Percentiles rank a stretch among this genome's conserved stretches.
These are phyloP conservation scores for Pyricularia sp. DNA, from an alignment of 2,329 filamentous ascomycete species.

Conservation along the genomic window DNA sequence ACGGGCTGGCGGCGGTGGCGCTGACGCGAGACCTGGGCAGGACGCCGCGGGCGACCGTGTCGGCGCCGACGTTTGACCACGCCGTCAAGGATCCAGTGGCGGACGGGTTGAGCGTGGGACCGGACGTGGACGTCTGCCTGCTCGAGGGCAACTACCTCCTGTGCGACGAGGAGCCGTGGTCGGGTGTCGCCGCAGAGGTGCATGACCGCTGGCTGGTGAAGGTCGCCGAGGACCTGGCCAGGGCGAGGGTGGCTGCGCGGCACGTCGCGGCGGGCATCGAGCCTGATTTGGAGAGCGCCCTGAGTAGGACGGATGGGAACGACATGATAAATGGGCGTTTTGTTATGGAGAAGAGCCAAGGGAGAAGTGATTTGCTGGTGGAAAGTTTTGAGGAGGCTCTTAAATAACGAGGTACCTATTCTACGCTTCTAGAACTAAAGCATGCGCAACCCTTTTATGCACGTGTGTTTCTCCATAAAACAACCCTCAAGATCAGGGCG, in stretches of 20 bases:
- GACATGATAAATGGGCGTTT: constrained; percentile 24
- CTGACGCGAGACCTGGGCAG: constrained; percentile 12
- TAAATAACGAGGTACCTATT: neutral
- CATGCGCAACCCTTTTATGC: neutral
- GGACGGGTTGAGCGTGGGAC: constrained; percentile 9
- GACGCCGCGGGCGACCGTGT: constrained; percentile 5
- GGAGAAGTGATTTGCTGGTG: constrained; percentile 17
- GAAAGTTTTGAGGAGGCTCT: constrained; percentile 15
- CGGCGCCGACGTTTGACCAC: constrained; percentile 16
- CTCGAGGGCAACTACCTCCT: constrained; percentile 19
- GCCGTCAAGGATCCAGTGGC: constrained; percentile 14
- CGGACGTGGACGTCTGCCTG: constrained; percentile 12
- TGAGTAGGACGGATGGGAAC: constrained; percentile 25
- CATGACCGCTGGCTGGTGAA: constrained; percentile 32
- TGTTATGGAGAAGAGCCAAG: constrained; percentile 13
- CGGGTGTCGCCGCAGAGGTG: constrained; percentile 20
- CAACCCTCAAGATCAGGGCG: no score
- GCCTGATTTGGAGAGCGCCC: constrained; percentile 21
- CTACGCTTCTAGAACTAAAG: neutral
- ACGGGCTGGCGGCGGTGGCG: constrained; percentile 14
- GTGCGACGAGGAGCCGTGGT: constrained; percentile 21
- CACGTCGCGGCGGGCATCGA: constrained; percentile 32
- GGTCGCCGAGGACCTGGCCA: constrained; percentile 24
- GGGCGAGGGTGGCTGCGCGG: constrained; percentile 25
- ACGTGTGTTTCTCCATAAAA: neutral